Evolutionary conservation across 2,329 filamentous ascomycete species (phyloP), one percentile per base, ranked within the genome.

Genomic region (Penicillium palitans): DNA sequence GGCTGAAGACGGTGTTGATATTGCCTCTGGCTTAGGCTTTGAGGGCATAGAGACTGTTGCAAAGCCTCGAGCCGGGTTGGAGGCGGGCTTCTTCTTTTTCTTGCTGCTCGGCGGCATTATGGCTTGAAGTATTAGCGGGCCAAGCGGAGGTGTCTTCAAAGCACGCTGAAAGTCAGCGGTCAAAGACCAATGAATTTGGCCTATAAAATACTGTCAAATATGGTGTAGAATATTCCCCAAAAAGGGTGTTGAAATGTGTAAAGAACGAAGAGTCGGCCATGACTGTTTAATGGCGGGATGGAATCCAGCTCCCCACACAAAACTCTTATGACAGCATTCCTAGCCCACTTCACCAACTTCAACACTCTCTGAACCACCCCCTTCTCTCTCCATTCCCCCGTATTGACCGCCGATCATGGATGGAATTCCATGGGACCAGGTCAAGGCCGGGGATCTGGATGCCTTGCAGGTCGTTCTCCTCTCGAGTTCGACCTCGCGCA

Each of bases 11-110:
- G 69, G 60, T 45, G 72, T 71, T 42, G 77, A 75, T 39, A 76
- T 71, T 58, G 24, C 49, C 45, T 68, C 66, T 31, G 75, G 62
- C 70, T 93, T 91, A 46, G 84, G 81, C 72, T 93, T 96, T 25
- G 91, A 96, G 44, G 92, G 91, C 59, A 96, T 84, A 1, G 93
- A 98, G 13, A 91, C 96, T 6, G 95, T 99, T 64, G 93, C 91
- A 78, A 97, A 96, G 19, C 93, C 95, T 74, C 95, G 84, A 40
- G 92, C 91, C 59, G 93, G 91, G 76, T 97, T 98, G 33, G 88
- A 85, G 27, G 86, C 85, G 55, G 90, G 83, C 84, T 97, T 98
- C 82, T 91, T 96, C 80, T 97, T 96, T 79, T 96, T 96, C 77
- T 91, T 90, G 61, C 90, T 90, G 61, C 81, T 80, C 15, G 78